A percentile compares a stretch with the other conserved stretches of the same genome.
Evolutionary conservation across 768 basidiomycete genomes (phyloP).

Genomic region (Trametes cingulata): DNA sequence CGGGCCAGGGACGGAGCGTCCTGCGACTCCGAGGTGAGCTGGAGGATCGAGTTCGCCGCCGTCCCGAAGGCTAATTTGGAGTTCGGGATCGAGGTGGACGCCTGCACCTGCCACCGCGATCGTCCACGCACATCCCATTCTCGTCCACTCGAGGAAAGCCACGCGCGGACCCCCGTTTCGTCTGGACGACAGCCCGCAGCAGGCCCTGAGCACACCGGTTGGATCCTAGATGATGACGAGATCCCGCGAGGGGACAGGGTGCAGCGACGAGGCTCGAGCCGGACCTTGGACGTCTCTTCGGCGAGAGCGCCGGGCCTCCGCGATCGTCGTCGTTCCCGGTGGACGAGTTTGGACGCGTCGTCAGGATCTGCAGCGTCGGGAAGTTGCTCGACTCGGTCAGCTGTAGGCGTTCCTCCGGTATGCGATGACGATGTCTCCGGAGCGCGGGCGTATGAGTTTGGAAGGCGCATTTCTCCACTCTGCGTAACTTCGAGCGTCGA

Average conservation of each 20-base stretch:
- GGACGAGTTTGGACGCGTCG: background rate
- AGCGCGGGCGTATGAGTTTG: too few species aligned
- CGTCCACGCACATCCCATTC: constrained; percentile 7
- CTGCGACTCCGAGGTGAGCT: too few species aligned
- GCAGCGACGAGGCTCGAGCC: background rate
- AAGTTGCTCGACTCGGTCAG: too few species aligned
- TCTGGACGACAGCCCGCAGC: background rate
- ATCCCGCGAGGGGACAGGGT: background rate
- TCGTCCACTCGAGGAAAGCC: background rate
- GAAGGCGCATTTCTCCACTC: too few species aligned
- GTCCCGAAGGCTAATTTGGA: too few species aligned
- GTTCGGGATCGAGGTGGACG: background rate
- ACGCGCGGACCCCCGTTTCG: background rate
- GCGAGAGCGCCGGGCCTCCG: background rate
- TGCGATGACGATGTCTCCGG: too few species aligned
- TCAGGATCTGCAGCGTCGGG: too few species aligned
- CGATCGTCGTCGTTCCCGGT: background rate
- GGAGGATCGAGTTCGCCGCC: too few species aligned
- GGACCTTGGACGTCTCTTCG: too few species aligned
- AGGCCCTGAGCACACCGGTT: background rate
- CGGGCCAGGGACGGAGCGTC: too few species aligned
- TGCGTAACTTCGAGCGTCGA: too few species aligned
- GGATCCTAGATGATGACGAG: background rate
- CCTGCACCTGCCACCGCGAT: background rate
- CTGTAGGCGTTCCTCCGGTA: too few species aligned